Evolutionary conservation across 805 yeast species (phyloP).

Genomic region (Saccharomycopsis capsularis): DNA sequence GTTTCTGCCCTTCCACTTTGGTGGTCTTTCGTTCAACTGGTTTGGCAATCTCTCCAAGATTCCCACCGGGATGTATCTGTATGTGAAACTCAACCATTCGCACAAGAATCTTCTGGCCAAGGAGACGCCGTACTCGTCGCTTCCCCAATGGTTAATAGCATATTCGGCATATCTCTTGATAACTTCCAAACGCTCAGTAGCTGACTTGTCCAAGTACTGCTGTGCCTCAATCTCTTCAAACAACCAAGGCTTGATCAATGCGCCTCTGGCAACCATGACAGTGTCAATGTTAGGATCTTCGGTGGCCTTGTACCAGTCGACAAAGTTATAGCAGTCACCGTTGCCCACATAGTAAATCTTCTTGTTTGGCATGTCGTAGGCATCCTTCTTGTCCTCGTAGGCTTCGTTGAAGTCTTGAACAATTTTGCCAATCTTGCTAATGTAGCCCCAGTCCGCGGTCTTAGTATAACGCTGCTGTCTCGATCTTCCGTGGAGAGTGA

Average conservation of each 20-base stretch:
- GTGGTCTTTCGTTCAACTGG: slow-evolving; percentile 87
- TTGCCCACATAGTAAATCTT: slow-evolving; percentile 81
- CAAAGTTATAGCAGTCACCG: slow-evolving; percentile 83
- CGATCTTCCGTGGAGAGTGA: slow-evolving; percentile 93
- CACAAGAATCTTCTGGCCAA: slow-evolving; percentile 85
- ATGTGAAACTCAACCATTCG: slow-evolving; percentile 90
- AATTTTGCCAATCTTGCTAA: slow-evolving; percentile 61
- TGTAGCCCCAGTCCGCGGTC: slow-evolving; percentile 90
- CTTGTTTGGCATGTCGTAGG: slow-evolving; percentile 44
- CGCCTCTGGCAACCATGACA: slow-evolving; percentile 97
- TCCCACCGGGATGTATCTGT: slow-evolving; percentile 91
- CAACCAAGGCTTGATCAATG: slow-evolving; percentile 97
- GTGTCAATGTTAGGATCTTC: slow-evolving; percentile 67
- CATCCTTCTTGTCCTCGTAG: slow-evolving; percentile 53
- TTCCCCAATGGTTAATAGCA: slow-evolving; percentile 96
- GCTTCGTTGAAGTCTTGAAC: slow-evolving; percentile 52
- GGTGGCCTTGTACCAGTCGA: slow-evolving; percentile 79
- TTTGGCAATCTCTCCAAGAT: slow-evolving; percentile 85
- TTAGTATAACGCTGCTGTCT: slow-evolving; percentile 92
- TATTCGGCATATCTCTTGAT: slow-evolving; percentile 61
- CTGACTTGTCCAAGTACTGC: slow-evolving; percentile 84
- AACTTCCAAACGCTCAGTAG: slow-evolving; percentile 81
- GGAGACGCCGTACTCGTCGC: slow-evolving; percentile 90
- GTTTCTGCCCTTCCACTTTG: slow-evolving; percentile 85
- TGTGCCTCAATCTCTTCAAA: slow-evolving; percentile 89